phyloP scores from a whole-genome alignment of 2,329 filamentous ascomycete genomes.

The Penicillium sp. region DNA sequence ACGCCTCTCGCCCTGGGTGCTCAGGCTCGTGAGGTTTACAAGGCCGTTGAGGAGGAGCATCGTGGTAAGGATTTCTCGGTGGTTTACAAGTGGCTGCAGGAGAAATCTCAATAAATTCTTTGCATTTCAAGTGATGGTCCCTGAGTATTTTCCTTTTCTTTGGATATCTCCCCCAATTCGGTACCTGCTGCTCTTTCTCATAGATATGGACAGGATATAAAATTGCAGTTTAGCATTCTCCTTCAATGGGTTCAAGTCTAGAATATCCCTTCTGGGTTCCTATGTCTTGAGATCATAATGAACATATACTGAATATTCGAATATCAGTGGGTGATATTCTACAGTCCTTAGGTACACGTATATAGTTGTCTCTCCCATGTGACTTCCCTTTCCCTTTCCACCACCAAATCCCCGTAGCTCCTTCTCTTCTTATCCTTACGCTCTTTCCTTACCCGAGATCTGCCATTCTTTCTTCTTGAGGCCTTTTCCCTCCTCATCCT shows the following conservation, averaged over 20 bases:
- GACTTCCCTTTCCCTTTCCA: background rate
- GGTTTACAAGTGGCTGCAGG: conserved; percentile 66
- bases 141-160: background rate
- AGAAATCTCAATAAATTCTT: conserved; percentile 26
- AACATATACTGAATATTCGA: background rate
- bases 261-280: no score
- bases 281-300: background rate
- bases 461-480: conserved; percentile 1
- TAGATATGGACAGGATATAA: conserved; percentile 1
- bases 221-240: background rate
- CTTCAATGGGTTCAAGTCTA: background rate
- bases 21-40: conserved; percentile 65
- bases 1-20: conserved; percentile 64
- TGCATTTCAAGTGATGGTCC: background rate
- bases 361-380: background rate
- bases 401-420: background rate
- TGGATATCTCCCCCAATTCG: background rate
- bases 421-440: background rate
- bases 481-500: conserved; percentile 14
- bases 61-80: conserved; percentile 77
- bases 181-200: background rate
- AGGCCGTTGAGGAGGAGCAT: conserved; percentile 60
- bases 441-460: background rate
- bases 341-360: background rate
- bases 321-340: background rate